Percentiles rank a stretch among this genome's conserved stretches.
phyloP scores from a whole-genome alignment of 2,329 filamentous ascomycete species.

The Botrytis aclada region DNA sequence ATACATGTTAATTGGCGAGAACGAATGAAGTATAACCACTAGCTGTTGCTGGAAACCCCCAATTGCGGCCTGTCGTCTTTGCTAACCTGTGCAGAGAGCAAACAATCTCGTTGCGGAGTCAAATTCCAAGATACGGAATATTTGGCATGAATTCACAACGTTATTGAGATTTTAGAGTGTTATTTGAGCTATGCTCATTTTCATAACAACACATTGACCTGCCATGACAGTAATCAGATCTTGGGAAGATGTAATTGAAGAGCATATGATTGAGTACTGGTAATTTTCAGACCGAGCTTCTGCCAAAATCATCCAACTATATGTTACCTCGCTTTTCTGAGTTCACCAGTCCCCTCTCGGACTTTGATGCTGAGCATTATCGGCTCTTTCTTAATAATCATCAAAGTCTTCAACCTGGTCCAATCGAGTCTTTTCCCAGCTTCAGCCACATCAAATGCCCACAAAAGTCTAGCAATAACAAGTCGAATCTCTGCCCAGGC shows the following conservation, averaged over 20 bases:
- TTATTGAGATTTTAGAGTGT: no score
- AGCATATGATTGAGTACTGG: not conserved
- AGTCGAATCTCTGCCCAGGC: not conserved
- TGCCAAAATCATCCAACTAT: accelerated
- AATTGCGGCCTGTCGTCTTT: not conserved
- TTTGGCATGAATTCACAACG: not conserved
- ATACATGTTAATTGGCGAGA: not conserved
- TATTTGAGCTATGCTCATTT: no score
- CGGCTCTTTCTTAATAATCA: not conserved
- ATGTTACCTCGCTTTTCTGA: not conserved
- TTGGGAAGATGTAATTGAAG: not conserved
- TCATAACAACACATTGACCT: no score
- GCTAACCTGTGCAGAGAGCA: not conserved
- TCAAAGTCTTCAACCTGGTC: not conserved
- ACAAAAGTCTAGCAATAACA: not conserved
- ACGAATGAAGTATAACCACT: accelerated
- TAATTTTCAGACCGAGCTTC: accelerated
- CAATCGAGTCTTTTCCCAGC: not conserved
- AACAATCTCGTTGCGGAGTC: accelerated
- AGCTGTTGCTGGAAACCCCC: accelerated
- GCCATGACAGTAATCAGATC: not conserved
- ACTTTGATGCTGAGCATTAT: not conserved
- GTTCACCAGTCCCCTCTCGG: not conserved
- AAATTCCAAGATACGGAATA: not conserved
- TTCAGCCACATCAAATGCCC: not conserved